These are phyloP conservation scores for Pichia sp. DNA, from an alignment of 1,139 yeast species.

Conservation along the genomic window DNA sequence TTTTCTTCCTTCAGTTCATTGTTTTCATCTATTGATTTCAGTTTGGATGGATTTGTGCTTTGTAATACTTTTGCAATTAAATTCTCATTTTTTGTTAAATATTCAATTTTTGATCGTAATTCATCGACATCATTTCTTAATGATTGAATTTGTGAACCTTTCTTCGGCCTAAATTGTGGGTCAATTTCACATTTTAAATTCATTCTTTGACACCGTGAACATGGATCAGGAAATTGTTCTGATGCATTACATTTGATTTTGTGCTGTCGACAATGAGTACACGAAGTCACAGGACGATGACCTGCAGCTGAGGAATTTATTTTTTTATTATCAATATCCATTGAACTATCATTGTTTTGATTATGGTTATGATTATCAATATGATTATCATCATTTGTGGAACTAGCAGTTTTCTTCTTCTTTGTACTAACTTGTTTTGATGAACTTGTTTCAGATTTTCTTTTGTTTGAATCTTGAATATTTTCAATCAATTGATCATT, in stretches of 20 bases:
- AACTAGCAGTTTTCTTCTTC: constrained; percentile 4
- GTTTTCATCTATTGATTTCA: not conserved
- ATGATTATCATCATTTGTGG: not conserved
- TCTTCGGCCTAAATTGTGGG: constrained; percentile 85
- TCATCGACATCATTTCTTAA: constrained; percentile 81
- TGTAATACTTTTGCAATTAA: constrained; percentile 59
- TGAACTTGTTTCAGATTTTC: not conserved
- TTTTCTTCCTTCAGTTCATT: not conserved
- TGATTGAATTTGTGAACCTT: constrained; percentile 83
- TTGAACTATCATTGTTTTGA: not conserved
- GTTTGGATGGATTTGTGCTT: constrained; percentile 7
- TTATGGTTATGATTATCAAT: constrained; percentile 1
- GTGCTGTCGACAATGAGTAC: constrained; percentile 92
- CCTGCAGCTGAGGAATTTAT: constrained; percentile 32
- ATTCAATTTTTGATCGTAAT: constrained; percentile 68
- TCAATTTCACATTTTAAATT: constrained; percentile 80
- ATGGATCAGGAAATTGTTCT: constrained; percentile 75
- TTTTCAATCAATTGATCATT: not conserved
- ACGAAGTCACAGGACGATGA: constrained; percentile 84
- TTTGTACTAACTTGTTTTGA: not conserved
- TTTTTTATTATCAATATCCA: constrained; percentile 1
- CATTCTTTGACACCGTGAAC: constrained; percentile 77
- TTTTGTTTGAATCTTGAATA: not conserved
- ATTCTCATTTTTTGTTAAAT: constrained; percentile 63
- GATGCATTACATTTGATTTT: constrained; percentile 91